Evolutionary conservation across 352 stramenopile genomes (phyloP).

Genomic region (Poterioochromonas sp.): DNA sequence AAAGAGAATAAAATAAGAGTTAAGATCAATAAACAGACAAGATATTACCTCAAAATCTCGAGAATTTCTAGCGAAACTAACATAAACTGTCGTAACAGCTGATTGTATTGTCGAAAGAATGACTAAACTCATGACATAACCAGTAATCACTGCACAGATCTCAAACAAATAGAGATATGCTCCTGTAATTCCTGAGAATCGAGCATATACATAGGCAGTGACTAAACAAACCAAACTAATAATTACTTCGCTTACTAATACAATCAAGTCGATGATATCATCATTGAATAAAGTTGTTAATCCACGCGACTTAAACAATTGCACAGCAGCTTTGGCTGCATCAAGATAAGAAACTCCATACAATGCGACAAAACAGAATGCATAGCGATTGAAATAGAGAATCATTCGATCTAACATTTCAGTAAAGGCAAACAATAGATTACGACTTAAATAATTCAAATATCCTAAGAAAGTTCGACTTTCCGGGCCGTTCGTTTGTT

Average conservation of each 20-base stretch:
- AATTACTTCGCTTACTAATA: constrained; percentile 60
- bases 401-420: constrained; percentile 62
- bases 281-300: constrained; percentile 92
- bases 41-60: constrained; percentile 39
- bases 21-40: too few species aligned
- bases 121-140: constrained; percentile 40
- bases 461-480: background rate
- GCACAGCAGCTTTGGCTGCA: constrained; percentile 76
- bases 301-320: constrained; percentile 80
- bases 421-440: background rate
- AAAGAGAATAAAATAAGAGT: too few species aligned
- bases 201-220: background rate
- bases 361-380: constrained; percentile 85
- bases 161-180: background rate
- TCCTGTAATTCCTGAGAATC: background rate
- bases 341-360: constrained; percentile 83
- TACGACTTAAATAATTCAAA: too few species aligned
- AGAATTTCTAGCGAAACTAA: constrained; percentile 83
- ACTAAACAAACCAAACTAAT: background rate
- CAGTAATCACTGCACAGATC: background rate
- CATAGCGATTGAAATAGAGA: constrained; percentile 84
- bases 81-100: constrained; percentile 87
- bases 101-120: constrained; percentile 80
- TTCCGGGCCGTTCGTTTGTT: background rate
- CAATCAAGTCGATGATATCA: constrained; percentile 77